Base-by-base conservation (phyloP, 192 early-diverging fungal species). In the Coemansia sp. region DNA sequence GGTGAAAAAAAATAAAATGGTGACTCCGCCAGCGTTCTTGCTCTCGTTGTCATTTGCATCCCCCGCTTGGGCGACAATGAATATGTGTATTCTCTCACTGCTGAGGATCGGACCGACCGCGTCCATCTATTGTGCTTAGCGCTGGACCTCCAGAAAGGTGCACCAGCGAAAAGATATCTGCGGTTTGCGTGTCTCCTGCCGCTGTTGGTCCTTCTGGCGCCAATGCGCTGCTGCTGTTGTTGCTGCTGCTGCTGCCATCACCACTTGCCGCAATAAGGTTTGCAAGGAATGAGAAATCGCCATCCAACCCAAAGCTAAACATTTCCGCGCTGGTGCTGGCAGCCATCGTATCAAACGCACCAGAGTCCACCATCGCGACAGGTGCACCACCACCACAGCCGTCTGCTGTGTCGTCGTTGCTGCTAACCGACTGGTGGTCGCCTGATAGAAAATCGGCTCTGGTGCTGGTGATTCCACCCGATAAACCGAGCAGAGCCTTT, bases 261-360 rank as follows among this genome's bases (percentile, higher is more conserved):
- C 60, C 54, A 25, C 56, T 49, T 2, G 67, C 50, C n/a, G 62
- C 43, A 22, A 78, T 73, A 33, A 78, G 70, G 25, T 73, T 60
- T 15, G 66, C 67, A 14, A 78, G 63, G 34, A 78, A 66, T 8
- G 46, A 63, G 32, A 70, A 69, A 48, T 73, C 70, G 43, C 33
- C 38, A 6, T 48, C 55, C 32, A 63, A 22, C 9, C 34, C 41
- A 38, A 63, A 52, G 25, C 15, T 46, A 6, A 63, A 55, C 45
- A 57, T 63, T 57, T 36, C 55, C 19, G 55, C 17, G 1, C 29
- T 38, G 15, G 46, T 40, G 58, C 36, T 42, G 22, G 20, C 49
- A 52, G 49, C 49, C 22, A 22, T 8, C 11, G 23, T 52, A 25
- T 25, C 23, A 22, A 52, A 52, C 49, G 15, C 15, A 11, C 22